Evolutionary conservation across 495 filamentous ascomycete species (phyloP), one percentile per base, ranked within the genome.

Genomic region (Tuber magnatum): DNA sequence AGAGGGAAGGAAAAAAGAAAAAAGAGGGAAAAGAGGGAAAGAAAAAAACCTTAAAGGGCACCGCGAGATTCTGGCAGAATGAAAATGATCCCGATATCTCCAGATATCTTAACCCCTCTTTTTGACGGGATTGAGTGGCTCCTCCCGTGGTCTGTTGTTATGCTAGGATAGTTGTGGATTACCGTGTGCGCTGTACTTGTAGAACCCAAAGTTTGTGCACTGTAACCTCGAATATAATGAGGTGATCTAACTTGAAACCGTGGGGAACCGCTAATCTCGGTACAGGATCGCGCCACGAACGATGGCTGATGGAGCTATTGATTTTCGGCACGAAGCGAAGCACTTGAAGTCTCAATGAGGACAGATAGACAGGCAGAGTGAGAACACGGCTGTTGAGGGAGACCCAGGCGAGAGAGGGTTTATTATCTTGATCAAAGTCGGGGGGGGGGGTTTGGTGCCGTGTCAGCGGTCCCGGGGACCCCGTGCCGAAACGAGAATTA

Each of bases 261-360:
- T 78, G 76, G 77, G 72, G 56, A 78, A 69, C 77, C 75, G 74
- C 65, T 72, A 79, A 79, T 79, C 77, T 79, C 76, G 77, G 78
- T 78, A 79, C 77, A 79, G 77, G 77, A 79, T 79, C 77, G 73
- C 77, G 77, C 77, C 77, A 79, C 77, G 76, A 35, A 75, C 76
- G 77, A 79, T 72, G 69, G 51, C 76, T 74, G 75, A 78, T 71
- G 74, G 72, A 79, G 56, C 56, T 65, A 71, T 74, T 71, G 73
- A 79, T 70, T 70, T 74, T 72, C 77, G 77, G 77, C 72, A 79
- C 72, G 73, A 72, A 79, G 77, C 76, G 76, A 79, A 72, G 39
- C 75, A 9, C 24, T 28, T 24, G 7, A 7, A 40, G 39, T 61
- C 51, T 9, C n/a, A 65, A 65, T 65, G 56, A 65, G 56, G 28